Base-by-base conservation (phyloP, 352 stramenopile species). In the Thraustotheca clavata region DNA sequence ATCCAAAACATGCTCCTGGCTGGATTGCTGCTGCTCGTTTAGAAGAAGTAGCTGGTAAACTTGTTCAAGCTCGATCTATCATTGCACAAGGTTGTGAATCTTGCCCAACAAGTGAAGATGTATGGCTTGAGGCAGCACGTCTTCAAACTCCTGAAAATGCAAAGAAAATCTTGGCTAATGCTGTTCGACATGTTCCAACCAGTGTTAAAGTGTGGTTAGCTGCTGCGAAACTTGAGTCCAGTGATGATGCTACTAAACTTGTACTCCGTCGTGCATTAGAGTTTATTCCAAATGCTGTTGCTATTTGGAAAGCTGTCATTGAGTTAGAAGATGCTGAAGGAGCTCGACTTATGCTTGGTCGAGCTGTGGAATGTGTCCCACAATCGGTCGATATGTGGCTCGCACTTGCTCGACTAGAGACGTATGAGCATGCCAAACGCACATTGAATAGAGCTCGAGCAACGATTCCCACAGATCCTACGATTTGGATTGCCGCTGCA, bases 1-100 rank as follows among this genome's bases (percentile, higher is more conserved):
- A 99, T 81, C 97, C 96, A 1, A 98, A 98, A 69, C 96, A 99
- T 75, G 94, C 86, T 6, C 96, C 95, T 0, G 96, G 96, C 26
- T 99, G 97, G 97, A 99, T 99, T 71, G 96, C 96, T 0, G 93
- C 95, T 0, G 96, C 97, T n/a, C 81, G 97, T 18, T 80, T 99
- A 12, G 97, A 99, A 69, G 96, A 99, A 75, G 91, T 97, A 14
- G 95, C 96, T 0, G 94, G 94, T 4, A 98, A 98, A 71, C 89
- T 96, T 46, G 82, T 95, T 61, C 89, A 98, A 66, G 97, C 97
- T 12, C 83, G 97, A 7, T 98, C 98, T 73, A 86, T 99, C 35
- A 99, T 99, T 66, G 89, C 96, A 20, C 83, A 98, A 59, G 97
- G 95, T 24, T 99, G 96, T 62, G 90, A 98, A 71, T 89, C 80